Evolutionary conservation across 2,329 filamentous ascomycete genomes (phyloP).

Genomic region (Penicillium crustosum): DNA sequence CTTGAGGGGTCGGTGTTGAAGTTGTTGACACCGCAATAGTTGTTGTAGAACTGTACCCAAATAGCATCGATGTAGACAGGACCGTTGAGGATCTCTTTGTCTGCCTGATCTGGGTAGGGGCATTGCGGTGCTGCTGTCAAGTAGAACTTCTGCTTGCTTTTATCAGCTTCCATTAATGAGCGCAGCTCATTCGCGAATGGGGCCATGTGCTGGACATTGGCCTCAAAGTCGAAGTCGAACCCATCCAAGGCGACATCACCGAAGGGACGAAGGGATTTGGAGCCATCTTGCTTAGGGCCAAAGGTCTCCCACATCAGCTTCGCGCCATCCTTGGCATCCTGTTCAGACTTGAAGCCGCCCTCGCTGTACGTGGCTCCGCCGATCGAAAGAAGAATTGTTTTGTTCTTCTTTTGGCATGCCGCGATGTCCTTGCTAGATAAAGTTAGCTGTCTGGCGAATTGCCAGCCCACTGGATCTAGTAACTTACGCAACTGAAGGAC

Average conservation of each 20-base stretch:
- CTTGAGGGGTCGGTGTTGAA: slow-evolving; percentile 51
- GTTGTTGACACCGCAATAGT: slow-evolving; percentile 60
- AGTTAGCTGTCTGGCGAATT: slow-evolving; percentile 18
- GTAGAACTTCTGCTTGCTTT: slow-evolving; percentile 57
- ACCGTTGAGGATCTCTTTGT: slow-evolving; percentile 57
- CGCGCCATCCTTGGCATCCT: slow-evolving; percentile 57
- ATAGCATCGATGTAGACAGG: slow-evolving; percentile 60
- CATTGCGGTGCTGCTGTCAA: slow-evolving; percentile 69
- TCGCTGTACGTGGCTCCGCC: slow-evolving; percentile 70
- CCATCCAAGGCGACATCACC: slow-evolving; percentile 66
- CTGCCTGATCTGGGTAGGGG: slow-evolving; percentile 62
- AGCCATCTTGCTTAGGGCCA: slow-evolving; percentile 53
- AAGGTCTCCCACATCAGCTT: slow-evolving; percentile 69
- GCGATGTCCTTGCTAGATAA: slow-evolving; percentile 46
- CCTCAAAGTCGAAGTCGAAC: slow-evolving; percentile 76
- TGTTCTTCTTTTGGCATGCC: slow-evolving; percentile 64
- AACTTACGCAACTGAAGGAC: slow-evolving; percentile 63
- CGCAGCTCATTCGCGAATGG: slow-evolving; percentile 62
- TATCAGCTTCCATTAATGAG: slow-evolving; percentile 53
- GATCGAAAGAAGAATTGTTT: slow-evolving; percentile 71
- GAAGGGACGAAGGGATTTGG: slow-evolving; percentile 62
- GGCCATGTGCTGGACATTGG: slow-evolving; percentile 58
- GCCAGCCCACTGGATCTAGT: not conserved
- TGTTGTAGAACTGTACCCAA: slow-evolving; percentile 69
- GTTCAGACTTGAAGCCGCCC: slow-evolving; percentile 60